phyloP scores from a whole-genome alignment of 768 basidiomycete species.

The Kwoniella sp. region DNA sequence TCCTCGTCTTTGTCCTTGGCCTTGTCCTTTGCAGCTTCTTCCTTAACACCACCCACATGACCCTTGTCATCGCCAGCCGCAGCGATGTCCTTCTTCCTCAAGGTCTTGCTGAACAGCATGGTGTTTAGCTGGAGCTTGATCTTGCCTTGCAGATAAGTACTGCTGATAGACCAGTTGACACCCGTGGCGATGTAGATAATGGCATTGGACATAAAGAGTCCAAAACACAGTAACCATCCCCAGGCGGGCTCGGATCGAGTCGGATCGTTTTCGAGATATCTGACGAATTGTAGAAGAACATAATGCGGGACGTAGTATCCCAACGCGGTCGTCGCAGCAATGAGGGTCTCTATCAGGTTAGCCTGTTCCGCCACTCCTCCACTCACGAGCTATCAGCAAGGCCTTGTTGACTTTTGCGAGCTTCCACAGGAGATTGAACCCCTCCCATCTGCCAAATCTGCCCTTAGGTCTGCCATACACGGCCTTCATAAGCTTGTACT shows the following conservation, averaged over 20 bases:
- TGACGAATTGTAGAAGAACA: conserved; percentile 61
- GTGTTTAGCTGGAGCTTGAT: conserved; percentile 74
- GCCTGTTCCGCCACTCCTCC: neutral
- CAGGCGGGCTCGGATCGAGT: conserved; percentile 58
- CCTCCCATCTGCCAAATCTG: conserved; percentile 29
- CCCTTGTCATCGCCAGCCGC: conserved; percentile 22
- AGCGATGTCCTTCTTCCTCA: conserved; percentile 77
- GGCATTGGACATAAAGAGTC: conserved; percentile 43
- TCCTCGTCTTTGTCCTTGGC: conserved; percentile 55
- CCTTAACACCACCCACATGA: conserved; percentile 11
- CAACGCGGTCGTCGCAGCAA: conserved; percentile 44
- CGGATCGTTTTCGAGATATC: conserved; percentile 64
- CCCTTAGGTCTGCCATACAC: conserved; percentile 38
- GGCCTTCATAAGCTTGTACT: conserved; percentile 32
- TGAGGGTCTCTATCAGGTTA: conserved; percentile 23
- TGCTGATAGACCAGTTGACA: conserved; percentile 49
- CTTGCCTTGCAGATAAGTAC: conserved; percentile 65
- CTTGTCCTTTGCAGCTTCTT: conserved; percentile 22
- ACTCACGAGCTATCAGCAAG: conserved; percentile 42
- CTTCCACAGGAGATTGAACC: conserved; percentile 45
- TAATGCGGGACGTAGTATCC: conserved; percentile 55
- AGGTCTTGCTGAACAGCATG: conserved; percentile 77
- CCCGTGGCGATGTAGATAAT: conserved; percentile 51
- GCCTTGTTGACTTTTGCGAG: conserved; percentile 39
- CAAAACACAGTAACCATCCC: conserved; percentile 65